phyloP scores from a whole-genome alignment of 345 rosid genomes.

The Rhodamnia argentea region DNA sequence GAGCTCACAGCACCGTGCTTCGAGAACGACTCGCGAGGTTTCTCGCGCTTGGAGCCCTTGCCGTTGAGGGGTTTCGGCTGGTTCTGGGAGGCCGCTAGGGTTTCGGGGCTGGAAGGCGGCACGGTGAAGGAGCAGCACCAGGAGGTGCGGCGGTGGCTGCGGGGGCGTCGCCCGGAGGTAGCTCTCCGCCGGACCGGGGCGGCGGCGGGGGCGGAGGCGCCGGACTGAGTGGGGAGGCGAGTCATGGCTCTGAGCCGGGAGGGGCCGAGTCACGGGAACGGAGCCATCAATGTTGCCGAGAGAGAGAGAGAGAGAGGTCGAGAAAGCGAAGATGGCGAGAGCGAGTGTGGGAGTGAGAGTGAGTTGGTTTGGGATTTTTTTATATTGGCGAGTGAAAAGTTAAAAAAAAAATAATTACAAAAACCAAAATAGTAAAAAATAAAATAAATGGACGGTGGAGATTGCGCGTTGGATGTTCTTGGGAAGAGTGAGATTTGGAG shows the following conservation, averaged over 20 bases:
- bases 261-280: background rate
- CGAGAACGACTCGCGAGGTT: constrained; percentile 17
- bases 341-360: background rate
- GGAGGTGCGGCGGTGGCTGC: constrained; percentile 19
- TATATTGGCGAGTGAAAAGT: background rate
- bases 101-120: constrained; percentile 78
- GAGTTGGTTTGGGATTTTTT: background rate
- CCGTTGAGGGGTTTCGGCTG: background rate
- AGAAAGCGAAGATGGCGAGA: background rate
- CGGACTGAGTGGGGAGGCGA: background rate
- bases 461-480: background rate
- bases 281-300: background rate
- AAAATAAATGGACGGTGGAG: background rate
- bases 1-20: constrained; percentile 31
- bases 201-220: background rate
- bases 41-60: background rate
- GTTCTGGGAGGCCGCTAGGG: constrained; percentile 15
- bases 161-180: constrained; percentile 7
- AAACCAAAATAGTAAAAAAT: background rate
- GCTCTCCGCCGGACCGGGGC: constrained; percentile 9
- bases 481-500: constrained; percentile 1
- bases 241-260: background rate
- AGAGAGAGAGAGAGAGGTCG: too few species aligned
- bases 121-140: constrained; percentile 83
- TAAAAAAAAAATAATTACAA: background rate